Conservation (phyloP, 2,329 filamentous ascomycete genomes). For the Alternaria arborescens region DNA sequence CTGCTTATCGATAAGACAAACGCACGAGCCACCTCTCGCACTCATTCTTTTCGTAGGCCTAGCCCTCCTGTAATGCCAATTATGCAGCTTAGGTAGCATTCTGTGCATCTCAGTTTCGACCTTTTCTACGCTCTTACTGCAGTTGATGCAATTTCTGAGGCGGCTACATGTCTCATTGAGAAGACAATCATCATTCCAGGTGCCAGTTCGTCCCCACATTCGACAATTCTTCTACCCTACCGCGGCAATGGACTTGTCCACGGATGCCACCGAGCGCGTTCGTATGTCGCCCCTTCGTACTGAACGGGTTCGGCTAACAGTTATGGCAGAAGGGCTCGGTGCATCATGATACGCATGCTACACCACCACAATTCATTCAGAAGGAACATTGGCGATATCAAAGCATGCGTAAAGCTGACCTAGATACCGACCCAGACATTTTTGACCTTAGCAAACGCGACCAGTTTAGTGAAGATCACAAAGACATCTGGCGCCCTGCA, state of each 20-base stretch:
- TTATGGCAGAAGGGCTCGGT: conserved; percentile 32
- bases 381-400: conserved; percentile 62
- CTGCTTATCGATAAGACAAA: conserved; percentile 20
- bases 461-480: conserved; percentile 46
- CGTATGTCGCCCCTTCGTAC: conserved; percentile 38
- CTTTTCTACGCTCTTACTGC: not conserved
- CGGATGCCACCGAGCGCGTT: conserved; percentile 37
- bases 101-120: not conserved
- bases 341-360: conserved; percentile 50
- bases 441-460: conserved; percentile 48
- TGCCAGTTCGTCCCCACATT: not conserved
- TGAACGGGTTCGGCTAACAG: conserved; percentile 36
- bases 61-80: not conserved
- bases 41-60: conserved; percentile 6
- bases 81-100: not conserved
- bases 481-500: conserved; percentile 37
- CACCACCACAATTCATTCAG: conserved; percentile 47
- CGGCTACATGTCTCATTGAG: conserved; percentile 4
- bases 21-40: conserved; percentile 1
- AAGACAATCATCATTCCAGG: not conserved
- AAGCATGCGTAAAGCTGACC: conserved; percentile 63
- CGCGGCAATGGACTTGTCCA: conserved; percentile 37
- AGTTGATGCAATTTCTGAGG: conserved; percentile 10
- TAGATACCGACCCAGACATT: conserved; percentile 59
- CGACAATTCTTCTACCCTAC: not conserved